A percentile compares a stretch with the other conserved stretches of the same genome.
Conservation (phyloP, 441 rosid genomes). For the Croton laevigatus region DNA sequence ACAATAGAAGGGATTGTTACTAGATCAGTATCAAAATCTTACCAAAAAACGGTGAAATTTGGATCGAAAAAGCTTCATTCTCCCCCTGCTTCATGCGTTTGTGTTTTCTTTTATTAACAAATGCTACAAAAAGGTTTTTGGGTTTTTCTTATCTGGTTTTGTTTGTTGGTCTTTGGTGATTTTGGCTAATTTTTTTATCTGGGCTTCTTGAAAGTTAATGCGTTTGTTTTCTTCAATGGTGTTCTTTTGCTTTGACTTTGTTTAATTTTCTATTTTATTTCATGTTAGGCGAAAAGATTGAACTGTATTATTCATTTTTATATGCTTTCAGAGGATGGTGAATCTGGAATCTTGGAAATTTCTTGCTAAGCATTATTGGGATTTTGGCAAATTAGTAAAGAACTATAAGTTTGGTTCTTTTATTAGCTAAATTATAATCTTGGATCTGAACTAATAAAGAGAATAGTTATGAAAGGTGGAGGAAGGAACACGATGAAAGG, state of each 20-base stretch:
- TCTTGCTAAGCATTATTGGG: slow-evolving; percentile 2
- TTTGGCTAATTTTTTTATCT: slow-evolving; percentile 20
- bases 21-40: no score
- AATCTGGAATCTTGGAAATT: slow-evolving; percentile 15
- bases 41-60: no score
- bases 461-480: no score
- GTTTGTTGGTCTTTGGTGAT: slow-evolving; percentile 4
- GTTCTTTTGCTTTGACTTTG: background rate
- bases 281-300: slow-evolving; percentile 8
- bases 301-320: background rate
- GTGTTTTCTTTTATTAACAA: background rate
- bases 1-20: no score
- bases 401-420: slow-evolving; percentile 15
- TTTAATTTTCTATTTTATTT: slow-evolving; percentile 8
- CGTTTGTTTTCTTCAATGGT: background rate
- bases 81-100: no score
- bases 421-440: background rate
- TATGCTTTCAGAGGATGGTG: slow-evolving; percentile 18
- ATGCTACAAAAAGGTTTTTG: background rate
- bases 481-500: no score
- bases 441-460: no score
- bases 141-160: background rate
- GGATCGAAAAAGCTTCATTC: no score
- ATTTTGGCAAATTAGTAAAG: slow-evolving; percentile 11
- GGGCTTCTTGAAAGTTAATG: slow-evolving; percentile 20